Conservation (phyloP, 352 stramenopile genomes). For the Phytophthora kernoviae region DNA sequence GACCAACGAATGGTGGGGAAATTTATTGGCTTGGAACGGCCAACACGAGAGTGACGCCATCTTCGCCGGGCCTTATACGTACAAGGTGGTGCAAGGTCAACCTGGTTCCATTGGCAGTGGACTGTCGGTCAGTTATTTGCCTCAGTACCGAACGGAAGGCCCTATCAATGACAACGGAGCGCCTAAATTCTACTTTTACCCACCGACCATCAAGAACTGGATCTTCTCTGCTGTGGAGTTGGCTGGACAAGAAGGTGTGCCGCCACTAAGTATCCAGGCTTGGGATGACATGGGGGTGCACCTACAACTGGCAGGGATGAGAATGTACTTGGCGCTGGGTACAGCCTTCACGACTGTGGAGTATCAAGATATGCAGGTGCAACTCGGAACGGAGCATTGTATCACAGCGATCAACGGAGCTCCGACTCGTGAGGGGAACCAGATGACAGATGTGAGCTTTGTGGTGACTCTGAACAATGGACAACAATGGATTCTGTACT, state of each 20-base stretch:
- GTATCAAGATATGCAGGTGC: slow-evolving; percentile 70
- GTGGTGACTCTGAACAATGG: slow-evolving; percentile 77
- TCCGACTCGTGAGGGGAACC: slow-evolving; percentile 34
- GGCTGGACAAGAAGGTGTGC: slow-evolving; percentile 5
- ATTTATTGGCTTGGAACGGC: slow-evolving; percentile 69
- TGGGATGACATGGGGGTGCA: slow-evolving; percentile 84
- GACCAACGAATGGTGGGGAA: slow-evolving; percentile 89
- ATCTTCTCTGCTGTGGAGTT: slow-evolving; percentile 70
- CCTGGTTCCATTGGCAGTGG: slow-evolving; percentile 45
- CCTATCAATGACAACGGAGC: slow-evolving; percentile 79
- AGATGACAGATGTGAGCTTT: slow-evolving; percentile 50
- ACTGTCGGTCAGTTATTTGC: slow-evolving; percentile 70
- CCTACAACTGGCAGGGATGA: slow-evolving; percentile 47
- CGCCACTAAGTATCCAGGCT: slow-evolving; percentile 50
- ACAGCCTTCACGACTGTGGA: slow-evolving; percentile 79
- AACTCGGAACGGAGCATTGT: slow-evolving; percentile 64
- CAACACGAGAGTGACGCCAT: slow-evolving; percentile 71
- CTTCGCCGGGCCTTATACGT: slow-evolving; percentile 75
- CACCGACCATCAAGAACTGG: slow-evolving; percentile 75
- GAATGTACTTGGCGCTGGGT: slow-evolving; percentile 70
- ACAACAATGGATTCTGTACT: slow-evolving; percentile 75
- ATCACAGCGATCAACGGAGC: slow-evolving; percentile 66
- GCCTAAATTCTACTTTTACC: slow-evolving; percentile 87
- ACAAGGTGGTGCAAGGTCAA: slow-evolving; percentile 50
- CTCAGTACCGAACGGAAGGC: slow-evolving; percentile 72